Evolutionary conservation across 768 basidiomycete species (phyloP).

Genomic region (Lyophyllum semitale): DNA sequence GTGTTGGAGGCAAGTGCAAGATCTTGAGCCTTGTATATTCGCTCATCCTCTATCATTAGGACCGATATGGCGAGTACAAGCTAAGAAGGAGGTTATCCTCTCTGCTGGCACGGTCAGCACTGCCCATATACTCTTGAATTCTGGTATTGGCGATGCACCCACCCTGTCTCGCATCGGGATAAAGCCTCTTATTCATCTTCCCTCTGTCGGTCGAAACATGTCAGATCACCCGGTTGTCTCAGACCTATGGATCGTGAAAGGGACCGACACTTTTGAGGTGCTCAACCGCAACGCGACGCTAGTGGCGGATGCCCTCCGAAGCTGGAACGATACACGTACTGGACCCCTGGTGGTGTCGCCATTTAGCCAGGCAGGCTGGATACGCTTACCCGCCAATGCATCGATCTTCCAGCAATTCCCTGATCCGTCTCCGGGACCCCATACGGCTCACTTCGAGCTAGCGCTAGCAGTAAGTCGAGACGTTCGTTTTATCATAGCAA

Average conservation of each 20-base stretch:
- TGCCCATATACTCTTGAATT: constrained; percentile 27
- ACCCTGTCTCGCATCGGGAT: constrained; percentile 18
- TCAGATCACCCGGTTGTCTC: constrained; percentile 24
- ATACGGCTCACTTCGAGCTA: constrained; percentile 27
- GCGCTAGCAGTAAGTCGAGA: constrained; percentile 16
- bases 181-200: constrained; percentile 17
- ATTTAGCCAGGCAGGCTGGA: constrained; percentile 18
- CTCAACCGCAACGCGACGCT: constrained; percentile 21
- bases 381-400: constrained; percentile 14
- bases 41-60: not conserved
- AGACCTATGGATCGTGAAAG: constrained; percentile 22
- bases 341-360: constrained; percentile 26
- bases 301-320: constrained; percentile 5
- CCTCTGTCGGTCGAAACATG: constrained; percentile 28
- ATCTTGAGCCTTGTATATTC: not conserved
- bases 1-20: not conserved
- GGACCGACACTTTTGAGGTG: constrained; percentile 16
- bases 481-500: too few species aligned
- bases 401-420: constrained; percentile 1
- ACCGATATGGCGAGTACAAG: constrained; percentile 14
- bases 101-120: constrained; percentile 34
- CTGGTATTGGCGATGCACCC: constrained; percentile 29
- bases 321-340: constrained; percentile 23
- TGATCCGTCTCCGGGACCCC: constrained; percentile 25
- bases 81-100: constrained; percentile 32